Conservation (phyloP, 176 grass and related monocot species). For the Ensete ventricosum region DNA sequence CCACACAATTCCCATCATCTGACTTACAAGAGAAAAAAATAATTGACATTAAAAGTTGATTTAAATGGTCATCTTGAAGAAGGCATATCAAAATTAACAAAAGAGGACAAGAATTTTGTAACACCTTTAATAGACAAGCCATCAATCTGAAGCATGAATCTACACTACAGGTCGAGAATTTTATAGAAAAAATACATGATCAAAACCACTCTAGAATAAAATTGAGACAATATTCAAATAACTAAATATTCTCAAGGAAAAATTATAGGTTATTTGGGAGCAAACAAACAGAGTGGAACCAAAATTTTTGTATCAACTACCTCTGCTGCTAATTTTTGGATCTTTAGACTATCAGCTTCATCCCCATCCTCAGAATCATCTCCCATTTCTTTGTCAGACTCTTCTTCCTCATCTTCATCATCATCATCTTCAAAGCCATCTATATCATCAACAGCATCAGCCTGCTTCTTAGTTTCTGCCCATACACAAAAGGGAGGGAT, state of each 20-base stretch:
- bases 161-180: too few relatives aligned
- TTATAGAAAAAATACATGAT: neutral
- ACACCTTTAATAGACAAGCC: too few relatives aligned
- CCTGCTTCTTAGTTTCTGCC: slow-evolving; percentile 56
- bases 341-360: slow-evolving; percentile 56
- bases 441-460: slow-evolving; percentile 53
- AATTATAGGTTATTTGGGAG: neutral
- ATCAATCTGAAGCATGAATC: too few relatives aligned
- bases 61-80: too few relatives aligned
- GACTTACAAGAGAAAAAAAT: too few relatives aligned
- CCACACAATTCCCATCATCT: too few relatives aligned
- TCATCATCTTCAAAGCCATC: slow-evolving; percentile 57
- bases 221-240: too few relatives aligned
- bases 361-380: slow-evolving; percentile 73
- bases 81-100: too few relatives aligned
- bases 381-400: slow-evolving; percentile 74
- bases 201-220: neutral
- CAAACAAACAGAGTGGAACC: neutral
- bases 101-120: too few relatives aligned
- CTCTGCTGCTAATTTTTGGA: slow-evolving; percentile 75
- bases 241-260: too few relatives aligned
- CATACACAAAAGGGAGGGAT: neutral
- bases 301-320: slow-evolving; percentile 21
- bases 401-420: slow-evolving; percentile 59
- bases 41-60: too few relatives aligned